These are phyloP conservation scores for Hypoxylon sp. DNA, from an alignment of 2,329 filamentous ascomycete species.

Conservation along the genomic window DNA sequence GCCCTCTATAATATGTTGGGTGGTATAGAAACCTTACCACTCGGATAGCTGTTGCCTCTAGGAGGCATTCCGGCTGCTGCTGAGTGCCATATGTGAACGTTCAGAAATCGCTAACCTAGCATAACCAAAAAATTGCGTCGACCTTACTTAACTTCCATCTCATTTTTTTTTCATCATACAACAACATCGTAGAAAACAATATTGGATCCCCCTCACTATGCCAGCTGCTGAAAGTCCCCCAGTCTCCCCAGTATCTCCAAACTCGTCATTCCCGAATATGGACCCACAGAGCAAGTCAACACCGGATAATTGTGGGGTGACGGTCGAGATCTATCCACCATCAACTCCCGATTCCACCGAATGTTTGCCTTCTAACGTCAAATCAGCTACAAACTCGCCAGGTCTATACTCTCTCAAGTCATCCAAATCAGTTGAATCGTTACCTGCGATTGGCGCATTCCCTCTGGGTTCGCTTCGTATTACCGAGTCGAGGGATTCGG, in stretches of 20 bases:
- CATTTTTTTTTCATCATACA: neutral
- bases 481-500: slow-evolving; percentile 33
- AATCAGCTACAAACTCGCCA: slow-evolving; percentile 24
- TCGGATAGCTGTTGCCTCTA: slow-evolving; percentile 2
- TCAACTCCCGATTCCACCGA: slow-evolving; percentile 27
- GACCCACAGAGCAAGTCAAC: slow-evolving; percentile 33
- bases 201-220: slow-evolving; percentile 10
- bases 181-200: neutral
- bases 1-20: neutral
- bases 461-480: slow-evolving; percentile 45
- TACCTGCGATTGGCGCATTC: slow-evolving; percentile 54
- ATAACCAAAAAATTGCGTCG: slow-evolving; percentile 2
- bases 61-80: neutral
- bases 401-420: slow-evolving; percentile 48
- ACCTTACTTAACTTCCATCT: neutral
- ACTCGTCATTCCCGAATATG: slow-evolving; percentile 26
- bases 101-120: neutral
- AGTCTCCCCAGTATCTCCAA: neutral
- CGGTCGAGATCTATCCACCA: slow-evolving; percentile 40
- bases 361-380: slow-evolving; percentile 13
- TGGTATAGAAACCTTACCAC: neutral
- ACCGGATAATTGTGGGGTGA: slow-evolving; percentile 52
- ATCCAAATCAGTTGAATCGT: slow-evolving; percentile 53
- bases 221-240: slow-evolving; percentile 3
- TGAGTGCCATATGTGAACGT: neutral